Evolutionary conservation across 2,329 filamentous ascomycete species (phyloP).

Genomic region (Cercospora sojina): DNA sequence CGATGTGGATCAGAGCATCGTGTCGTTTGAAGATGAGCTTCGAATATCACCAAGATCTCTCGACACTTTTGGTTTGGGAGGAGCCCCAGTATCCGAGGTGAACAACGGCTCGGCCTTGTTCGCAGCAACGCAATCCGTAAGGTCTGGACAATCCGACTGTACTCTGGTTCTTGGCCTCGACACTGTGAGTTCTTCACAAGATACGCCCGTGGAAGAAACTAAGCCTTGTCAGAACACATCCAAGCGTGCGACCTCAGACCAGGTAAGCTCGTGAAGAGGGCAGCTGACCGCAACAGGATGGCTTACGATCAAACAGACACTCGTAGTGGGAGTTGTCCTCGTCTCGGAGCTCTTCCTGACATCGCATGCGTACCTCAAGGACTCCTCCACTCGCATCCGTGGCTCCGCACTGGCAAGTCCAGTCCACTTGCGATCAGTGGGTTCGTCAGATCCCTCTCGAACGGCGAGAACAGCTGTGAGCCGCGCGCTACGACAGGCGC

Average conservation of each 20-base stretch:
- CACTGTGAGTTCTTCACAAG: slow-evolving; percentile 9
- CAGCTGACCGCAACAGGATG: neutral
- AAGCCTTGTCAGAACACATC: neutral
- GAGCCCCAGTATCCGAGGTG: slow-evolving; percentile 24
- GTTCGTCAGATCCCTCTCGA: slow-evolving; percentile 11
- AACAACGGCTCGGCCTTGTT: slow-evolving; percentile 27
- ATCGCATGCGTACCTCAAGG: slow-evolving; percentile 32
- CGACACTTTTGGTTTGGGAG: slow-evolving; percentile 27
- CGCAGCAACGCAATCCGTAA: slow-evolving; percentile 23
- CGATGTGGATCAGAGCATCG: slow-evolving; percentile 28
- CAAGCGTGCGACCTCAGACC: neutral
- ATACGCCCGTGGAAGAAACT: neutral
- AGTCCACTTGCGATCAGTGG: slow-evolving; percentile 16
- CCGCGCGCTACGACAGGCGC: slow-evolving; percentile 21
- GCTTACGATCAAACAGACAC: slow-evolving; percentile 17
- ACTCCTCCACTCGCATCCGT: slow-evolving; percentile 26
- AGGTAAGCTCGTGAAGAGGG: neutral
- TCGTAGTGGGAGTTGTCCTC: slow-evolving; percentile 26
- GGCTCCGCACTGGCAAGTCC: slow-evolving; percentile 19
- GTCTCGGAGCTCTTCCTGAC: slow-evolving; percentile 31
- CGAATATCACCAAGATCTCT: slow-evolving; percentile 23
- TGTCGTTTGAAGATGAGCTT: slow-evolving; percentile 23
- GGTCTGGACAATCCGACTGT: slow-evolving; percentile 26
- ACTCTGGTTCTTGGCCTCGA: slow-evolving; percentile 29
- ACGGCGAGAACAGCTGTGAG: slow-evolving; percentile 19